Conservation (phyloP, 495 filamentous ascomycete species). For the Lophiostoma macrostomum region DNA sequence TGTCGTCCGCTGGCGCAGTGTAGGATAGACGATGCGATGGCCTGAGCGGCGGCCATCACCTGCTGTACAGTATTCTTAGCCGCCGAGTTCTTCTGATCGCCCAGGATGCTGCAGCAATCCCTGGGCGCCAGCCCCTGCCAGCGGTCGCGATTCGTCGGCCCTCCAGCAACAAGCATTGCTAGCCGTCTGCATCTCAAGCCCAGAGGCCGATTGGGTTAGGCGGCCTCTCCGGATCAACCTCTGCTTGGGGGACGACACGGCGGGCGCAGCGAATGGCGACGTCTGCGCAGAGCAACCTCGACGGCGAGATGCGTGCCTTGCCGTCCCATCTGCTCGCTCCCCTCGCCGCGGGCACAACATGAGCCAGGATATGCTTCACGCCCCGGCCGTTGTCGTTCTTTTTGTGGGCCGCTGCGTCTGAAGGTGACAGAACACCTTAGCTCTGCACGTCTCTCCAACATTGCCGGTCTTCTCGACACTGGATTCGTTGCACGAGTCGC, state of each 20-base stretch:
- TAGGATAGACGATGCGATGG: no score
- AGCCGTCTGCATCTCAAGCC: background rate
- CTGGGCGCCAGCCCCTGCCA: background rate
- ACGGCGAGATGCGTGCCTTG: conserved; percentile 6
- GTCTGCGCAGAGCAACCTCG: background rate
- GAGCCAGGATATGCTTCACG: conserved; percentile 18
- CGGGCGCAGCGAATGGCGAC: conserved; percentile 27
- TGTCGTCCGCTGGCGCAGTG: no score
- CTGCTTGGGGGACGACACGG: no score
- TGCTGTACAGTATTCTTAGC: conserved; percentile 20
- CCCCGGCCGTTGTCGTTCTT: conserved; percentile 24
- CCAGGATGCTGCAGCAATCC: conserved; percentile 18
- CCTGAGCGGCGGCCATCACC: background rate
- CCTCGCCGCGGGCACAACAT: conserved; percentile 7
- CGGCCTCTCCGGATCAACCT: no score
- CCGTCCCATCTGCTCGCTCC: conserved; percentile 9
- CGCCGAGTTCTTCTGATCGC: conserved; percentile 9
- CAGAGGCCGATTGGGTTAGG: conserved; percentile 10
- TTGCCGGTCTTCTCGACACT: conserved; percentile 5
- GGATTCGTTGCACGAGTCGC: conserved; percentile 33
- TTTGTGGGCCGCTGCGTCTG: conserved; percentile 22
- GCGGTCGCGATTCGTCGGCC: conserved; percentile 14
- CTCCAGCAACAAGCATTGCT: conserved; percentile 1
- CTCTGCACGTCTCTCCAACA: conserved; percentile 24
- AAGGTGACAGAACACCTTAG: conserved; percentile 22